A percentile compares a stretch with the other conserved stretches of the same genome.
Evolutionary conservation across 208 protist genomes (phyloP).

Genomic region (Leishmania gerbilli): DNA sequence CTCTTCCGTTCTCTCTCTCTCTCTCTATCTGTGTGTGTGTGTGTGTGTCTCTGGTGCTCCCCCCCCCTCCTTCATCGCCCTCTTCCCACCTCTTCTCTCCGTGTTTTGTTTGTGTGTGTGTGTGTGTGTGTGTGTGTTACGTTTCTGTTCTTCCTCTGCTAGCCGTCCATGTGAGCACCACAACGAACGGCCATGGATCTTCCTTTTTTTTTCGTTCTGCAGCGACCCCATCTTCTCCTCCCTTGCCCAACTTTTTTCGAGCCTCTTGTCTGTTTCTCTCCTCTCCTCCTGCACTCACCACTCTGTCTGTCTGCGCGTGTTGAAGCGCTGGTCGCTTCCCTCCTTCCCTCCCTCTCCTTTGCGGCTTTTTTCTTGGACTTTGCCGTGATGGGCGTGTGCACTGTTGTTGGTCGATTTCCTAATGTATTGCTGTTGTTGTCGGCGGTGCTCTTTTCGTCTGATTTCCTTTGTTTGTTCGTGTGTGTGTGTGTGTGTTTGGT

Average conservation of each 20-base stretch:
- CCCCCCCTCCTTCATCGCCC: background rate
- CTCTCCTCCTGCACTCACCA: background rate
- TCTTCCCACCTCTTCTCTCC: background rate
- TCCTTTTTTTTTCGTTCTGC: background rate
- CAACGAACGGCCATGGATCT: background rate
- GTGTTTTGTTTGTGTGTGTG: too few species aligned
- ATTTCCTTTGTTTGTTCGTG: conserved; percentile 7
- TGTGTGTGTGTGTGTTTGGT: background rate
- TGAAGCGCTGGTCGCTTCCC: background rate
- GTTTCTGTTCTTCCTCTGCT: background rate
- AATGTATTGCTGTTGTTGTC: background rate
- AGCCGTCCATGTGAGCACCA: background rate
- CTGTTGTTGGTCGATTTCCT: too few species aligned
- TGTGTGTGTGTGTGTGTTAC: too few species aligned
- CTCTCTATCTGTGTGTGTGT: too few species aligned
- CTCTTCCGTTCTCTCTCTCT: background rate
- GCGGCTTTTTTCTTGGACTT: background rate
- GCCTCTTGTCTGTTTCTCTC: background rate
- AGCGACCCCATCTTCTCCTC: background rate
- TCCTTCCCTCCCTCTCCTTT: background rate
- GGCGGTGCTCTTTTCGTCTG: background rate
- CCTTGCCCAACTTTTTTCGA: too few species aligned
- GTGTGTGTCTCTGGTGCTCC: background rate
- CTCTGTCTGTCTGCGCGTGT: background rate
- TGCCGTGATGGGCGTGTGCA: background rate